Evolutionary conservation across 1,284 basidiomycete genomes (phyloP).

Genomic region (Ceratobasidium sp.): DNA sequence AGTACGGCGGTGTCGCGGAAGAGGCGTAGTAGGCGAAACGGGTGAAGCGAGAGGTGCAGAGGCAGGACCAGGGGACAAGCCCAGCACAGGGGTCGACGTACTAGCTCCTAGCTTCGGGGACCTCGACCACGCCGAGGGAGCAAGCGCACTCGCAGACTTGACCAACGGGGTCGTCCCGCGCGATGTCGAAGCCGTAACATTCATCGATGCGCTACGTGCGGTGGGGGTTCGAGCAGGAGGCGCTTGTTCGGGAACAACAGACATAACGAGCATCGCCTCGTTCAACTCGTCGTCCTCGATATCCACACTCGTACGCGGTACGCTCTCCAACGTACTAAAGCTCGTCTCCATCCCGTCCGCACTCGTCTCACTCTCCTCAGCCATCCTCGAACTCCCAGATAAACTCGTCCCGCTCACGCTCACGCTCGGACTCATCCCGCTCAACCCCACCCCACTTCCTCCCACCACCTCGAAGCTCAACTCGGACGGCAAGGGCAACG

Average conservation of each 20-base stretch:
- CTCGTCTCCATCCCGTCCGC: slow-evolving; percentile 50
- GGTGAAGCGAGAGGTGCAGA: slow-evolving; percentile 7
- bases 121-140: slow-evolving; percentile 47
- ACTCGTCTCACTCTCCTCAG: neutral
- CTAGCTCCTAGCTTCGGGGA: slow-evolving; percentile 50
- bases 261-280: slow-evolving; percentile 81
- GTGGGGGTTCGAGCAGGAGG: slow-evolving; percentile 47
- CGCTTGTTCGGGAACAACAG: slow-evolving; percentile 65
- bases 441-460: slow-evolving; percentile 11
- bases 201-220: slow-evolving; percentile 28
- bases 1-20: slow-evolving; percentile 24
- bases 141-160: slow-evolving; percentile 48
- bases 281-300: slow-evolving; percentile 78
- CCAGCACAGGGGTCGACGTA: slow-evolving; percentile 46
- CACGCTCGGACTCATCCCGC: slow-evolving; percentile 27
- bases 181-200: slow-evolving; percentile 19
- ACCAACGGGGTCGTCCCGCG: slow-evolving; percentile 21
- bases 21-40: slow-evolving; percentile 4
- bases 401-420: slow-evolving; percentile 30
- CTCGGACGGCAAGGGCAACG: slow-evolving; percentile 56
- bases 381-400: slow-evolving; percentile 9
- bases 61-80: slow-evolving; percentile 8
- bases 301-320: slow-evolving; percentile 52
- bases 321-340: slow-evolving; percentile 53
- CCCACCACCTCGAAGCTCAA: slow-evolving; percentile 32